Evolutionary conservation across 2,329 filamentous ascomycete genomes (phyloP).

Genomic region (Colletotrichum cuscutae): DNA sequence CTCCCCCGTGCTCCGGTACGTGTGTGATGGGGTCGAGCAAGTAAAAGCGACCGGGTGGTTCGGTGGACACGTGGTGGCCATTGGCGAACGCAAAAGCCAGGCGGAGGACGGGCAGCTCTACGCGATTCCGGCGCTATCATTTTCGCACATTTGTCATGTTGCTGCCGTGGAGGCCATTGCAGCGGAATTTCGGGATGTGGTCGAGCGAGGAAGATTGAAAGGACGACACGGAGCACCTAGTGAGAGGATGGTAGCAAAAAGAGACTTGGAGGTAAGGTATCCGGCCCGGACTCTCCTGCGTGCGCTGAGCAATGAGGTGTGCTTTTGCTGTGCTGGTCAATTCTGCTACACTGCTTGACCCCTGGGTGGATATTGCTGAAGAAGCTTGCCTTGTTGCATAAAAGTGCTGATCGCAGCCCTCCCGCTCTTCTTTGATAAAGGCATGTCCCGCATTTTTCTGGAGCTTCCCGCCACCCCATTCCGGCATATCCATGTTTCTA

Average conservation of each 20-base stretch:
- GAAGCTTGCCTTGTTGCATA: constrained; percentile 33
- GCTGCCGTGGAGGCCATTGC: background rate
- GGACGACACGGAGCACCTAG: background rate
- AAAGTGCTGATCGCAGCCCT: constrained; percentile 13
- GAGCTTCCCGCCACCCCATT: constrained; percentile 15
- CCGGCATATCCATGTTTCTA: constrained; percentile 28
- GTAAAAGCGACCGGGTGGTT: constrained; percentile 4
- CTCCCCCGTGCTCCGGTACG: background rate
- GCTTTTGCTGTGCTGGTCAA: constrained; percentile 3
- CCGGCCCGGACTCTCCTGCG: background rate
- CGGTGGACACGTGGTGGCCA: constrained; percentile 32
- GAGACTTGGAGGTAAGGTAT: background rate
- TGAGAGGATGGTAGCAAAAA: background rate
- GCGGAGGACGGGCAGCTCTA: background rate
- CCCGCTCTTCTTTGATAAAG: background rate
- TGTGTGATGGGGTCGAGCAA: background rate
- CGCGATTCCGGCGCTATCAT: constrained; percentile 24
- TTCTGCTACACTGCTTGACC: constrained; percentile 19
- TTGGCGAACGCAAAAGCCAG: constrained; percentile 11
- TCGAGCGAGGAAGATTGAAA: background rate
- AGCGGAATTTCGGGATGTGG: background rate
- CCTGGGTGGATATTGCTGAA: constrained; percentile 29
- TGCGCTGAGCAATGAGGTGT: no score
- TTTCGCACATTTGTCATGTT: constrained; percentile 17
- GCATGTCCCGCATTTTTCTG: constrained; percentile 23